Percentiles rank a stretch among this genome's conserved stretches.
Evolutionary conservation across 345 rosid genomes (phyloP).

Genomic region (Murraya paniculata): DNA sequence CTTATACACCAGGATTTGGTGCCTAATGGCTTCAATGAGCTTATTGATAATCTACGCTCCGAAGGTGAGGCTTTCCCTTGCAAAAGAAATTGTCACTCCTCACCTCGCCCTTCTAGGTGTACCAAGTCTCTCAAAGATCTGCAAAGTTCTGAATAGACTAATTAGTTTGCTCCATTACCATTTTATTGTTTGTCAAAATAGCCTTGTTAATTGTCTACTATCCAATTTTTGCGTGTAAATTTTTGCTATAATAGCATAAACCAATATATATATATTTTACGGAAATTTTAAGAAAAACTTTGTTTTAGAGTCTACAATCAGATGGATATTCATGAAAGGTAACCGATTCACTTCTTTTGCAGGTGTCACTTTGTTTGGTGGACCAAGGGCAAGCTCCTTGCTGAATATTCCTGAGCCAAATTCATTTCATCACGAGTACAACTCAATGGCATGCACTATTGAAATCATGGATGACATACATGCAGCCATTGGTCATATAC

Average conservation of each 20-base stretch:
- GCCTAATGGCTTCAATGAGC: constrained; percentile 52
- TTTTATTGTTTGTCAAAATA: background rate
- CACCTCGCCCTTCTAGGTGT: background rate
- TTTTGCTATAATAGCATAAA: background rate
- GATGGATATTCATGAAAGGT: background rate
- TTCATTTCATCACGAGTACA: constrained; percentile 80
- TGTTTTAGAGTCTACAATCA: background rate
- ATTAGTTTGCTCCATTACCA: background rate
- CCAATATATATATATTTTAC: background rate
- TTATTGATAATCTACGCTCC: constrained; percentile 50
- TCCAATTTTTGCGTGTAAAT: background rate
- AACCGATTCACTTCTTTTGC: constrained; percentile 8
- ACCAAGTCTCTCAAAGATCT: background rate
- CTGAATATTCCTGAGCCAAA: constrained; percentile 59
- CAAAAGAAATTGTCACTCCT: background rate
- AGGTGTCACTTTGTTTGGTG: constrained; percentile 84
- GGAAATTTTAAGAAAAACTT: background rate
- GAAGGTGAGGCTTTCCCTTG: constrained; percentile 47
- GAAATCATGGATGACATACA: constrained; percentile 86
- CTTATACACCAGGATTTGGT: constrained; percentile 90
- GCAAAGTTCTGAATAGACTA: background rate
- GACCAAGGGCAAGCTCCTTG: constrained; percentile 64
- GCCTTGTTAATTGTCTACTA: background rate
- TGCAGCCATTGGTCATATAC: constrained; percentile 85
- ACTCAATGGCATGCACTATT: constrained; percentile 76